Base-by-base conservation (phyloP, 164 flowering plant genomes). In the Aristolochia californica region DNA sequence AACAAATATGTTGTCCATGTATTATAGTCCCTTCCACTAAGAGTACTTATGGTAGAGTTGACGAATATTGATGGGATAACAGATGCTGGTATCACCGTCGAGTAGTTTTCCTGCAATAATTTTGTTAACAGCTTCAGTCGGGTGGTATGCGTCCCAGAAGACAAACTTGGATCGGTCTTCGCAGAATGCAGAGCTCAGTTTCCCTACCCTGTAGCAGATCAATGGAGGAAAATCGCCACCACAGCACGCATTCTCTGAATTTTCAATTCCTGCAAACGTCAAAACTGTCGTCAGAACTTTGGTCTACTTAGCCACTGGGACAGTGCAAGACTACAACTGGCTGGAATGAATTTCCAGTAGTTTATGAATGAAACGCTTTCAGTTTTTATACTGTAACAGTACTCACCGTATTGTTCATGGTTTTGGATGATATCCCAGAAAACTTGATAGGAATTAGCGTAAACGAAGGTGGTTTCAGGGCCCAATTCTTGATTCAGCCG, bases 61-160 rank as follows among this genome's bases (percentile, higher is more conserved):
- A 0, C 76, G 67, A 24, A 82, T 56, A 45, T 76, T 84, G 48
- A 80, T 68, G 0, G 87, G 87, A 21, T 34, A 72, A 61, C 48
- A 58, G 12, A 58, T 13, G 21, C 45, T 69, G 55, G 66, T 43
- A 58, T 75, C 80, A 0, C 85, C 85, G 59, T 78, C 68, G 0
- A 80, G 66, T 17, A 80, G 57, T n/a, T 61, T 51, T 10, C 68
- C 53, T 1, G 83, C 77, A 50, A 80, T 62, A 43, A 80, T 64
- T 16, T 60, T n/a, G 62, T 81, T 80, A 17, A 74, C 72, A 48
- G 84, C 84, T 62, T 80, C 85, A 5, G 82, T 80, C 5, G 87
- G 87, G 53, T 80, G 87, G 57, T 74, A 77, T 27, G 83, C 76
- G 62, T 82, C 87, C 90, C 91, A 84, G 71, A 84, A 82, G 65